Evolutionary conservation across 2,329 filamentous ascomycete genomes (phyloP), one percentile per base, ranked within the genome.

Genomic region (Lecanicillium sp.): DNA sequence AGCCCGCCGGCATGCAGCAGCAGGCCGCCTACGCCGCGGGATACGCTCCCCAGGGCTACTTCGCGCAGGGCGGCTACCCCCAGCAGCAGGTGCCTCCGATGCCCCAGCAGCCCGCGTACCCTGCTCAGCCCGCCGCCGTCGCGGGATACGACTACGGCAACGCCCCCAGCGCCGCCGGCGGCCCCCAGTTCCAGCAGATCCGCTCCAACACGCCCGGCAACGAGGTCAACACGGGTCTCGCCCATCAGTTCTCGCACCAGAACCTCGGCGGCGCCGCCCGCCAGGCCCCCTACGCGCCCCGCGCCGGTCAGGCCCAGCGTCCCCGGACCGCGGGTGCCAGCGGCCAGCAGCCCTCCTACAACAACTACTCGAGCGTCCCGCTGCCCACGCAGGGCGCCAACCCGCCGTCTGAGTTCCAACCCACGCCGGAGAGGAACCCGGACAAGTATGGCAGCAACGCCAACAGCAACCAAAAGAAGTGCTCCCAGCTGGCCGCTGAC

Each of bases 221-320:
- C 60, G 90, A 96, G 62, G 86, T 85, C 57, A 94, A 91, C 58
- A 93, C 89, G 59, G 90, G 90, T 24, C 78, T 97, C 38, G 90
- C 90, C 52, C 89, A 96, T 65, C 93, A 98, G 66, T 95, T 97
- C 67, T 94, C 91, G 50, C 90, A 96, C 68, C 91, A 97, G 73
- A 95, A 96, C 66, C 78, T 97, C 33, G 85, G 87, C 51, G 81
- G 81, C 37, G 82, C 80, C 36, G 82, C 83, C 51, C 79, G 89
- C 56, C 77, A 77, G 24, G 82, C 81, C 51, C 81, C 83, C 41
- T 90, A 90, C 62, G 80, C 75, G 55, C 76, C 79, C 51, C 79
- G 89, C 38, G 77, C 76, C 29, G 75, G 79, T 26, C 81, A 88
- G 23, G 77, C 75, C 44, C 84, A 86, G 64, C 83, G 93, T 51